Evolutionary conservation across 306 rosid genomes (phyloP).

Genomic region (Castanopsis chinensis): DNA sequence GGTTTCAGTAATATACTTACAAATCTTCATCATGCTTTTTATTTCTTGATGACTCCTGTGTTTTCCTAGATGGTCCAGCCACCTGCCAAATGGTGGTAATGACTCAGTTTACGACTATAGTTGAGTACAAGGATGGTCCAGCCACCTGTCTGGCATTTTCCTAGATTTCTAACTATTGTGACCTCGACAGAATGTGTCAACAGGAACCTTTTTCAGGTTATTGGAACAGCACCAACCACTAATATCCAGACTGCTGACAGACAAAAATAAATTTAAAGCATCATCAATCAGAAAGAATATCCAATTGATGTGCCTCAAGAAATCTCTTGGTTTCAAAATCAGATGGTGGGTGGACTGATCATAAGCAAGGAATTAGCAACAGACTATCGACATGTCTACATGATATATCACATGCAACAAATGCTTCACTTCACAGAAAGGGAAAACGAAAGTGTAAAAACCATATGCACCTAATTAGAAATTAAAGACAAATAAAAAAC

Average conservation of each 20-base stretch:
- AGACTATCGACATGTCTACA: background rate
- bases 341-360: background rate
- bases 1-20: slow-evolving; percentile 14
- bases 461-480: background rate
- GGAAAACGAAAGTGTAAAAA: background rate
- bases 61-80: slow-evolving; percentile 20
- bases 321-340: background rate
- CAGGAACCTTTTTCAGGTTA: background rate
- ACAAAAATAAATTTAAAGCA: background rate
- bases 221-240: background rate
- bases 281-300: background rate
- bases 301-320: background rate
- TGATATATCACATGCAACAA: background rate
- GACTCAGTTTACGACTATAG: background rate
- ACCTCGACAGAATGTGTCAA: background rate
- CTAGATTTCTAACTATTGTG: background rate
- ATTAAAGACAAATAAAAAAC: background rate
- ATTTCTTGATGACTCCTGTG: slow-evolving; percentile 30
- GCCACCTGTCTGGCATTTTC: background rate
- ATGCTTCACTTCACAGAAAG: background rate
- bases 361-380: background rate
- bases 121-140: background rate
- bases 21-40: slow-evolving; percentile 23
- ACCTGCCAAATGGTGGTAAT: slow-evolving; percentile 25
- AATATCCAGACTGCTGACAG: background rate